Conservation (phyloP, 176 grass and related monocot genomes). For the Olyra latifolia region DNA sequence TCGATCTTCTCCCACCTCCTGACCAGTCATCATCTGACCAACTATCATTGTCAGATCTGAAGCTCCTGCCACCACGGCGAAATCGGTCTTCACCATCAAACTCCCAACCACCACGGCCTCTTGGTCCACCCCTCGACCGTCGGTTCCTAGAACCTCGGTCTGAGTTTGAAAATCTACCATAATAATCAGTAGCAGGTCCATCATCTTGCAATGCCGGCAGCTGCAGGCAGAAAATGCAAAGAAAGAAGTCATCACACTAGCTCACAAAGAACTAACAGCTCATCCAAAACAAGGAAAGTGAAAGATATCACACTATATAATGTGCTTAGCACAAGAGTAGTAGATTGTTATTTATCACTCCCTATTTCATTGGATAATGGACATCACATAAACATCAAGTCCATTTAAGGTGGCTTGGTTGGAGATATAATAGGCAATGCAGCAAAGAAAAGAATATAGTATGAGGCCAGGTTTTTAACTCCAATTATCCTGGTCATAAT, state of each 20-base stretch:
- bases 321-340: not conserved
- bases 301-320: not conserved
- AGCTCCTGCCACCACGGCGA: slow-evolving; percentile 63
- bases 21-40: slow-evolving; percentile 55
- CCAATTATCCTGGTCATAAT: not conserved
- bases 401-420: slow-evolving; percentile 18
- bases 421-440: slow-evolving; percentile 3
- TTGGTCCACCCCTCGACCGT: slow-evolving; percentile 41
- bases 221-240: slow-evolving; percentile 50
- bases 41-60: slow-evolving; percentile 55
- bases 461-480: not conserved
- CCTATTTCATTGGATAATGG: not conserved
- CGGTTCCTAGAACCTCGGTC: slow-evolving; percentile 57
- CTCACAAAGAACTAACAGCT: slow-evolving; percentile 9
- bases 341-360: not conserved
- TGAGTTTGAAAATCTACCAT: slow-evolving; percentile 71
- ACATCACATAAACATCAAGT: not conserved
- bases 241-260: slow-evolving; percentile 23
- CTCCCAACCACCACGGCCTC: slow-evolving; percentile 49
- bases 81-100: slow-evolving; percentile 55
- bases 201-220: slow-evolving; percentile 94
- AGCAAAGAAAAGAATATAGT: not conserved
- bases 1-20: slow-evolving; percentile 53
- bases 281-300: slow-evolving; percentile 6
- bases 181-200: slow-evolving; percentile 66